Conservation (phyloP, 2,329 filamentous ascomycete genomes). For the Fusarium zealandicum region DNA sequence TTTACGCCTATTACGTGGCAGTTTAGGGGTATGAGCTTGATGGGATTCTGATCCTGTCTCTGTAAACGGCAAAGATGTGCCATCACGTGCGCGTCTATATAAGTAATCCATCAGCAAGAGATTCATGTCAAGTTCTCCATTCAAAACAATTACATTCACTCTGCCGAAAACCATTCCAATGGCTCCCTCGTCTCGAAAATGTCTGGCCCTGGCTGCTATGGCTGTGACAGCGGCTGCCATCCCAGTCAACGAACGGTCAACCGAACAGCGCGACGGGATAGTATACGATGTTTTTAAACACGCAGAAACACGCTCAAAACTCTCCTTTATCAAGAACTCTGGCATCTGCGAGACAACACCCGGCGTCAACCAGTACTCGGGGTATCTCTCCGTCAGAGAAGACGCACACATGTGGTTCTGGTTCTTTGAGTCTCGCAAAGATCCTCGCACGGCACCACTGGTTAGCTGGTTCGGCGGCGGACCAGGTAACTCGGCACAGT, state of each 20-base stretch:
- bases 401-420: conserved; percentile 3
- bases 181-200: not conserved
- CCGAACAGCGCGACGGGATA: not conserved
- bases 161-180: not conserved
- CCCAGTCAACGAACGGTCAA: not conserved
- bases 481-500: not conserved
- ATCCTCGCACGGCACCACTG: not conserved
- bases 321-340: not conserved
- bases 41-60: too few relatives aligned
- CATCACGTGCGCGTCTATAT: too few relatives aligned
- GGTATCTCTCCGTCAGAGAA: not conserved
- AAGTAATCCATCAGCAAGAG: too few relatives aligned
- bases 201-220: not conserved
- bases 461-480: conserved; percentile 1
- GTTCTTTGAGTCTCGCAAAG: not conserved
- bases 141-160: too few relatives aligned
- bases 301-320: not conserved
- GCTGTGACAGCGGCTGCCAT: not conserved
- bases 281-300: not conserved
- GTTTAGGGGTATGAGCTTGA: too few relatives aligned
- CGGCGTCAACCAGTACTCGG: not conserved
- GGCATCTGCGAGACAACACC: not conserved
- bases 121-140: too few relatives aligned
- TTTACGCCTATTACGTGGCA: too few relatives aligned
- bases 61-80: too few relatives aligned